Percentiles rank a stretch among this genome's conserved stretches.
Evolutionary conservation across 495 filamentous ascomycete species (phyloP).

Genomic region (Penicillium chermesinum): DNA sequence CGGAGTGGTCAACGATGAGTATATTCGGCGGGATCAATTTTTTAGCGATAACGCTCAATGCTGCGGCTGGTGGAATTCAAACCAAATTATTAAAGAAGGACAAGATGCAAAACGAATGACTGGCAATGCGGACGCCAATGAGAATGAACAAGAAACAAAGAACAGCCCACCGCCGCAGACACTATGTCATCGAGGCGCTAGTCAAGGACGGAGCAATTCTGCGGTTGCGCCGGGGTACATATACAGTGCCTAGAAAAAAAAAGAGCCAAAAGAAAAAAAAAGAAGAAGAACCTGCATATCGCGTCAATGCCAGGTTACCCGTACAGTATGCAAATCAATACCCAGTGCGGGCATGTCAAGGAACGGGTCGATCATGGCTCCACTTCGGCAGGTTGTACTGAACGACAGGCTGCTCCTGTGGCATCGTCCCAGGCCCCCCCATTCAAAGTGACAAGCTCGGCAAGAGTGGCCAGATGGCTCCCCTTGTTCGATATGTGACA

Average conservation of each 20-base stretch:
- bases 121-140: conserved; percentile 12
- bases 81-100: conserved; percentile 22
- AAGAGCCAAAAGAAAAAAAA: too few relatives aligned
- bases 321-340: conserved; percentile 30
- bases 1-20: neutral
- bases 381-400: conserved; percentile 15
- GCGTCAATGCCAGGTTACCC: conserved; percentile 14
- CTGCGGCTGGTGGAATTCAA: conserved; percentile 8
- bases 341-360: conserved; percentile 18
- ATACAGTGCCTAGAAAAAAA: conserved; percentile 11
- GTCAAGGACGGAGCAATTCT: conserved; percentile 8
- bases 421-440: conserved; percentile 18
- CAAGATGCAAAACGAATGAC: conserved; percentile 26
- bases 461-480: conserved; percentile 11
- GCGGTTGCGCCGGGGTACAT: conserved; percentile 14
- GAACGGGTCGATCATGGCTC: conserved; percentile 17
- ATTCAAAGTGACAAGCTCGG: conserved; percentile 21
- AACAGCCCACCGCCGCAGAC: conserved; percentile 6
- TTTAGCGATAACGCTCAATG: conserved; percentile 11
- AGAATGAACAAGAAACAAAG: conserved; percentile 16
- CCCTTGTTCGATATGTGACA: conserved; percentile 24
- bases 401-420: conserved; percentile 22
- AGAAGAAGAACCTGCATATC: conserved; percentile 3
- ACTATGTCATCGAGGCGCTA: conserved; percentile 27
- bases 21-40: neutral